Base-by-base conservation (phyloP, 257 asterid species). In the Paulownia fortunei region DNA sequence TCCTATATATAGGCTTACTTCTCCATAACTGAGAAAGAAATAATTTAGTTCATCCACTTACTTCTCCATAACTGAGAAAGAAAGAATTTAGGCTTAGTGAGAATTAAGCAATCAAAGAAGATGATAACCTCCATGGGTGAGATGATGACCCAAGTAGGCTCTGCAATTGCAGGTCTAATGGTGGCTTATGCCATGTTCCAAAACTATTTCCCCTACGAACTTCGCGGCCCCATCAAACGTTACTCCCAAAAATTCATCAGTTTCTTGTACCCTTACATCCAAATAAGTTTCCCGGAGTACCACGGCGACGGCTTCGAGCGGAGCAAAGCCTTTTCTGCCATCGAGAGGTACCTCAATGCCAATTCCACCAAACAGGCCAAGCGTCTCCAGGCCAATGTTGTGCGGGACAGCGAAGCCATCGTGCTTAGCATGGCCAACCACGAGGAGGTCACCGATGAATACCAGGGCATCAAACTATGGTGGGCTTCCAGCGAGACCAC, bases 401-500 rank as follows among this genome's bases (percentile, higher is more conserved):
- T 79, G 18, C 82, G 80, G 10, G 90, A 89, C 74, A 78, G 77
- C 16, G 86, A 87, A 8, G 41, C 87, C 39, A 47, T 89, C 58
- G 88, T 91, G 3, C 88, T 89, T 8, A 74, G 80, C 61, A 91
- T 91, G 91, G 89, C 83, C n/a, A 86, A 87, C 7, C 70, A 81
- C 42, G 90, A 91, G 69, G 94, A 89, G 80, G 89, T 87, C 74
- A 74, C 82, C 18, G 96, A 91, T 36, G 84, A 78, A 23, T 91
- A 24, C 65, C 0, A 21, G 12, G 92, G 89, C 7, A 46, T 86
- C 44, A 83, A 84, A 55, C 80, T 89, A 5, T 80, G 89, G 87
- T 90, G 96, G 96, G 18, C 88, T 34, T 89, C 91, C 21, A 34
- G 9, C 15, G 74, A 56, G 2, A 6, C 56, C n/a, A 36, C 19